phyloP scores from a whole-genome alignment of 768 basidiomycete genomes.

The Boletus pseudo-olivaceus region DNA sequence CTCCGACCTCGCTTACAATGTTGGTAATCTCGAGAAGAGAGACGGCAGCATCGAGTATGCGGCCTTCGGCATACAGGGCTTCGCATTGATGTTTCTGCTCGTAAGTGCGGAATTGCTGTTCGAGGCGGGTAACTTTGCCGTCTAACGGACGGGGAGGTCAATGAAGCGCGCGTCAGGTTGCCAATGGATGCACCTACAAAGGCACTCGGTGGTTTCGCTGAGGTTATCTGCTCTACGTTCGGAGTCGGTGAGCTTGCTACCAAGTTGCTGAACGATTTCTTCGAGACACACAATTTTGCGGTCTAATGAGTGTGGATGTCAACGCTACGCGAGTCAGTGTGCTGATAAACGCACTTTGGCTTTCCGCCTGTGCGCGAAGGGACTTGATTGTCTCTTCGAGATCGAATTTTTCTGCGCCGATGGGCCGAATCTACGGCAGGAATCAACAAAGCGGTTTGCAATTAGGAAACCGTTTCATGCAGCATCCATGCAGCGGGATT shows the following conservation, averaged over 20 bases:
- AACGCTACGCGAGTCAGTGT: background rate
- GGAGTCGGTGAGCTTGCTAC: background rate
- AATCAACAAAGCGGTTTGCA: background rate
- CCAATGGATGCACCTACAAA: too few species aligned
- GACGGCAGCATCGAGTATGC: background rate
- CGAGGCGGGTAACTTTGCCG: too few species aligned
- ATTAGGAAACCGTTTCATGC: too few species aligned
- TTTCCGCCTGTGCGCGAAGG: background rate
- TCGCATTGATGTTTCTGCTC: background rate
- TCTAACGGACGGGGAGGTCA: too few species aligned
- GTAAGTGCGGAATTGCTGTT: too few species aligned
- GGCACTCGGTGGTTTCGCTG: background rate
- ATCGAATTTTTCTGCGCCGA: background rate
- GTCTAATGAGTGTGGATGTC: background rate
- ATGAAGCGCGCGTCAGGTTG: too few species aligned
- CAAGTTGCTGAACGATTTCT: background rate
- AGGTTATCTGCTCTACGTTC: background rate
- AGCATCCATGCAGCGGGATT: background rate
- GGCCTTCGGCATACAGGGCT: background rate
- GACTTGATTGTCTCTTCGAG: background rate
- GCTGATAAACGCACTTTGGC: background rate
- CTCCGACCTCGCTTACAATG: background rate
- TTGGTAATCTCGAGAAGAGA: background rate
- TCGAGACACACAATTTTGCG: background rate
- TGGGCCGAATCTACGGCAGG: background rate